Base-by-base conservation (phyloP, 768 basidiomycete species). In the Clitopilus passeckerianus region DNA sequence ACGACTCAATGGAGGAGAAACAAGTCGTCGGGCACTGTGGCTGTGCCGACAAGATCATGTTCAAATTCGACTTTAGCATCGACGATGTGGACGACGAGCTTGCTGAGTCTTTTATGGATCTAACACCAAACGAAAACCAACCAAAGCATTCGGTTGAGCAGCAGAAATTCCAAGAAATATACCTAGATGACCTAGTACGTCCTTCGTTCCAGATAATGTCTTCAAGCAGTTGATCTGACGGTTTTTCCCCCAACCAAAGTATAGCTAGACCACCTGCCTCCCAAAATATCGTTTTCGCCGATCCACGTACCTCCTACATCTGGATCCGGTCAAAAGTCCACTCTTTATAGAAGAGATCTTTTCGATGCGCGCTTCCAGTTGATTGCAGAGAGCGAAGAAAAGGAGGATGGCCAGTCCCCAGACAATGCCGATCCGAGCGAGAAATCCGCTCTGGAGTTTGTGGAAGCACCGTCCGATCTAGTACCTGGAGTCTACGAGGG, bases 301-400 rank as follows among this genome's bases (percentile, higher is more conserved):
- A 64, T 95, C 14, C 66, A 71, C 2, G 71, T 90, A 4, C 81
- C 85, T 1, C 72, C 83, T 5, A 63, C 72, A 0, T 72, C 72
- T 20, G 71, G 67, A 2, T 66, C 68, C 43, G 60, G 59, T 16
- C 59, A 80, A 9, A 70, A 75, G 0, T 12, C 12, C 4, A 50
- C 46, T 18, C 75, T 98, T 24, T 74, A 85, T 3, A 86, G 94
- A 14, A 81, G 96, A 59, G 96, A 98, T 72, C 77, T 98, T 5
- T 98, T 93, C 67, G 96, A 99, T 72, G 95, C 91, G 0, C 85
- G 95, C n/a, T 97, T 96, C 71, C 95, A 98, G 70, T 75, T 97
- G 24, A 90, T 94, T 44, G 81, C 89, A 2, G 82, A 86, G 59
- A 74, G 71, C 30, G 73, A 71, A 6, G 73, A 66, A 18, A 72